A percentile compares a stretch with the other conserved stretches of the same genome.
These are phyloP conservation scores for Boletus vinaceobasis DNA, from an alignment of 768 basidiomycete species.

Conservation along the genomic window DNA sequence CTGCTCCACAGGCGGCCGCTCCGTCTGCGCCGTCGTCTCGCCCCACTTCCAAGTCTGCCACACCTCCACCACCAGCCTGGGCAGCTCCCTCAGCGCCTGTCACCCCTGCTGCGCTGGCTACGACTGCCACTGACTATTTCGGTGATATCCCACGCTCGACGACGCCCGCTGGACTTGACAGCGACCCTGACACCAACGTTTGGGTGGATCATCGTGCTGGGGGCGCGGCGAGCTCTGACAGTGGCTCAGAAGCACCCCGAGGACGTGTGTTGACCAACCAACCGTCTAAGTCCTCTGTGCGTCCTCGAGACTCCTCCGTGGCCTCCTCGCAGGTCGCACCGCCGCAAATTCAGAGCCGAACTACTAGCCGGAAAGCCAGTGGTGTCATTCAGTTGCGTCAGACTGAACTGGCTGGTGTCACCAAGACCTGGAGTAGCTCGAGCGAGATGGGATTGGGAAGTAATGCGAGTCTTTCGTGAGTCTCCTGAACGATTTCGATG, in stretches of 20 bases:
- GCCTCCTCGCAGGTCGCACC: constrained; percentile 23
- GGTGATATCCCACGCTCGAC: constrained; percentile 25
- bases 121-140: constrained; percentile 17
- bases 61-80: constrained; percentile 18
- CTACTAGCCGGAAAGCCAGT: constrained; percentile 27
- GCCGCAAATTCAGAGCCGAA: constrained; percentile 18
- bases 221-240: constrained; percentile 11
- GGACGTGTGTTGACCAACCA: constrained; percentile 18
- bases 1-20: constrained; percentile 1
- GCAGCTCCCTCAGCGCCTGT: constrained; percentile 20
- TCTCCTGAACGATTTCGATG: neutral
- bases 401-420: constrained; percentile 29
- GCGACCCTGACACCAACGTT: constrained; percentile 23
- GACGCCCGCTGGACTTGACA: constrained; percentile 22
- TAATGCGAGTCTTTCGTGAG: constrained; percentile 18
- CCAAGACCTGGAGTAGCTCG: constrained; percentile 31
- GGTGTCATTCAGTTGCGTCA: constrained; percentile 24
- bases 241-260: constrained; percentile 18
- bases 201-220: constrained; percentile 25
- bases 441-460: constrained; percentile 22
- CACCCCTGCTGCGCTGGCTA: constrained; percentile 20
- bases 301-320: constrained; percentile 22
- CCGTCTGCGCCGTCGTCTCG: constrained; percentile 14
- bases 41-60: constrained; percentile 14
- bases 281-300: constrained; percentile 25